phyloP scores from a whole-genome alignment of 1,284 basidiomycete genomes.

The Cutaneotrichosporon dermatis region DNA sequence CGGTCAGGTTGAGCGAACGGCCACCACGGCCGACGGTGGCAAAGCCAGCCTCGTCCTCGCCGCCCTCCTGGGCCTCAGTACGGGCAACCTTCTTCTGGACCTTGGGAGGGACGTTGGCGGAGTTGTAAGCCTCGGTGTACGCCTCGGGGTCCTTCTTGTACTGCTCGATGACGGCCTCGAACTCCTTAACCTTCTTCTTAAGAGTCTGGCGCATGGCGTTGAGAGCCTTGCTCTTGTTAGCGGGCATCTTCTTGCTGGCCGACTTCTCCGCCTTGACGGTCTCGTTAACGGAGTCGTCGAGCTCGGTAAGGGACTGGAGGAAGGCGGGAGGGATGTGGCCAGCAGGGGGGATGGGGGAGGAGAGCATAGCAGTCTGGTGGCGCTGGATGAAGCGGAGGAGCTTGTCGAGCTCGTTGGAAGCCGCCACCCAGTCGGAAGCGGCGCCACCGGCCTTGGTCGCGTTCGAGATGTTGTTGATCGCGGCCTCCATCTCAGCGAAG shows the following conservation, averaged over 20 bases:
- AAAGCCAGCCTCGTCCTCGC: slow-evolving; percentile 58
- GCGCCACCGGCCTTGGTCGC: slow-evolving; percentile 62
- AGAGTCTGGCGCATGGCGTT: slow-evolving; percentile 97
- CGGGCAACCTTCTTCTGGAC: slow-evolving; percentile 52
- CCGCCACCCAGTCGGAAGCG: slow-evolving; percentile 85
- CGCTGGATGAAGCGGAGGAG: slow-evolving; percentile 82
- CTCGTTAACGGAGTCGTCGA: slow-evolving; percentile 71
- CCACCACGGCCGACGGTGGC: slow-evolving; percentile 90
- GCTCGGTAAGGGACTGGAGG: slow-evolving; percentile 67
- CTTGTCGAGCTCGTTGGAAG: slow-evolving; percentile 94
- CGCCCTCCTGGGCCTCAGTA: slow-evolving; percentile 40
- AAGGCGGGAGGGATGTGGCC: slow-evolving; percentile 87
- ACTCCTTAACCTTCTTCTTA: slow-evolving; percentile 84
- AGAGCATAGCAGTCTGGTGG: slow-evolving; percentile 60
- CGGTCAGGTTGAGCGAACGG: slow-evolving; percentile 73
- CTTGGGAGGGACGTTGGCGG: slow-evolving; percentile 54
- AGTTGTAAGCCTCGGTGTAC: slow-evolving; percentile 72
- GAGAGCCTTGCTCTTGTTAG: slow-evolving; percentile 86
- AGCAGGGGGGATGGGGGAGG: slow-evolving; percentile 56
- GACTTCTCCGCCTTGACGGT: slow-evolving; percentile 80
- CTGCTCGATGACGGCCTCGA: slow-evolving; percentile 72
- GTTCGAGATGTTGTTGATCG: slow-evolving; percentile 88
- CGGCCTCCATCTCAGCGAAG: slow-evolving; percentile 54
- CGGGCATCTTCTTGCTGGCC: slow-evolving; percentile 93
- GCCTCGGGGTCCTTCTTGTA: slow-evolving; percentile 85